phyloP scores from a whole-genome alignment of 2,329 filamentous ascomycete genomes.

The Fusarium sacchari region DNA sequence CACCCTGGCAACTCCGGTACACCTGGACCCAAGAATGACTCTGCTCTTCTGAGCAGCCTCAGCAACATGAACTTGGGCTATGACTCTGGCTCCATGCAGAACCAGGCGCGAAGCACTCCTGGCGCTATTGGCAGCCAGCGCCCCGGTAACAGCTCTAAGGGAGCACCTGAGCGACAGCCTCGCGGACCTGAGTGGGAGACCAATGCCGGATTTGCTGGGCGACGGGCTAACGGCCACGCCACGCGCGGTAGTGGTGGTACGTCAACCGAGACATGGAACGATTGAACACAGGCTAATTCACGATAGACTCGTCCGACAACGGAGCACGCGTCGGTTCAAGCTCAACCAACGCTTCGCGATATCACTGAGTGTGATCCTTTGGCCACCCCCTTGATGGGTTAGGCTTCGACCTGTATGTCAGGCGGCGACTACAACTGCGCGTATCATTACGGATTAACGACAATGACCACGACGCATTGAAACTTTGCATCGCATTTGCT shows the following conservation, averaged over 20 bases:
- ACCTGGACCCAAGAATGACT: constrained; percentile 52
- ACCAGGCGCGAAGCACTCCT: constrained; percentile 58
- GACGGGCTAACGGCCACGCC: constrained; percentile 69
- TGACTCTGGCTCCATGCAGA: constrained; percentile 55
- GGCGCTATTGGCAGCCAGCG: constrained; percentile 74
- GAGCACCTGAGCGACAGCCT: constrained; percentile 70
- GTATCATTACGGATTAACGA: constrained; percentile 38
- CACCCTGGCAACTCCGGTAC: constrained; percentile 51
- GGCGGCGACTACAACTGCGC: constrained; percentile 15
- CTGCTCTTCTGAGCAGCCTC: constrained; percentile 59
- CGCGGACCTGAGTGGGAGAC: constrained; percentile 71
- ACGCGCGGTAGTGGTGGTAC: constrained; percentile 71
- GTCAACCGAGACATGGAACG: constrained; percentile 37
- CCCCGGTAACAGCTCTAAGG: constrained; percentile 55
- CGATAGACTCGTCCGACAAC: constrained; percentile 56
- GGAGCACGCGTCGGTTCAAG: constrained; percentile 52
- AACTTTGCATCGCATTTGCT: constrained; percentile 46
- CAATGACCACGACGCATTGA: constrained; percentile 43
- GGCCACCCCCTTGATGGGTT: constrained; percentile 2
- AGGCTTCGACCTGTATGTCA: constrained; percentile 13
- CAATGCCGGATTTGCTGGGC: constrained; percentile 61
- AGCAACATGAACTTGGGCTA: constrained; percentile 63
- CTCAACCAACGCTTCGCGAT: constrained; percentile 50
- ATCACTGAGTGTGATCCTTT: constrained; percentile 46
- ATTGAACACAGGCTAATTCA: constrained; percentile 22